Percentiles rank a stretch among this genome's conserved stretches.
These are phyloP conservation scores for Gracilariopsis chorda DNA, from an alignment of 23 red algal species.

Conservation along the genomic window DNA sequence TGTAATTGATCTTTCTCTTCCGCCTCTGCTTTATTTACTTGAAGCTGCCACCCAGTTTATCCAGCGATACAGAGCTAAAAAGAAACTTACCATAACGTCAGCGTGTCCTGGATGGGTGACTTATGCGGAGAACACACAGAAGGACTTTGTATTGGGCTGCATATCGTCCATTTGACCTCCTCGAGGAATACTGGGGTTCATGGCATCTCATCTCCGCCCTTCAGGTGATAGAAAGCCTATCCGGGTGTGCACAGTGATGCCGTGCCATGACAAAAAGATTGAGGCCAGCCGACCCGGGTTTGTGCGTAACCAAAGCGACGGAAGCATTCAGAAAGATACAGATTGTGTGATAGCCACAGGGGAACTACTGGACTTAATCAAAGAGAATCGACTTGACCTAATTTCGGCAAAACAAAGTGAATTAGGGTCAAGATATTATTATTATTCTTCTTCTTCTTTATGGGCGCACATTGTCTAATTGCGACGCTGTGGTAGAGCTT, in stretches of 20 bases:
- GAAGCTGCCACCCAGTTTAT: slow-evolving; percentile 21
- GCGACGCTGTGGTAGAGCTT: too few species aligned
- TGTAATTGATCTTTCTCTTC: slow-evolving; percentile 39
- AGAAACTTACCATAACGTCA: slow-evolving; percentile 16
- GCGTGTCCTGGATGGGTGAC: slow-evolving; percentile 71
- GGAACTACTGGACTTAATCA: slow-evolving; percentile 48
- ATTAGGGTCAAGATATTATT: not conserved
- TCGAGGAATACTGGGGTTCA: slow-evolving; percentile 30
- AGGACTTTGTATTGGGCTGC: not conserved
- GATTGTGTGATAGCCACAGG: slow-evolving; percentile 53
- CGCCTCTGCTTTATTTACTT: slow-evolving; percentile 14
- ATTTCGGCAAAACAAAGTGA: not conserved
- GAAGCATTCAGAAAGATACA: not conserved
- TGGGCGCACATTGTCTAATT: too few species aligned
- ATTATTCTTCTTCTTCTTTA: too few species aligned
- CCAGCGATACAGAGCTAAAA: not conserved
- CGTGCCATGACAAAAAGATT: slow-evolving; percentile 80
- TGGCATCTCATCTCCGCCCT: not conserved
- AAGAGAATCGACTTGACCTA: not conserved
- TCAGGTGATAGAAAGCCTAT: not conserved
- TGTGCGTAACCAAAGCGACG: not conserved
- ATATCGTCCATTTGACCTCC: slow-evolving; percentile 22
- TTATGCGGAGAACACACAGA: slow-evolving; percentile 80
- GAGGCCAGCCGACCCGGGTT: slow-evolving; percentile 54
- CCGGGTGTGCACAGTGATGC: slow-evolving; percentile 37